These are phyloP conservation scores for Fusarium proliferatum DNA, from an alignment of 2,329 filamentous ascomycete genomes.

Conservation along the genomic window DNA sequence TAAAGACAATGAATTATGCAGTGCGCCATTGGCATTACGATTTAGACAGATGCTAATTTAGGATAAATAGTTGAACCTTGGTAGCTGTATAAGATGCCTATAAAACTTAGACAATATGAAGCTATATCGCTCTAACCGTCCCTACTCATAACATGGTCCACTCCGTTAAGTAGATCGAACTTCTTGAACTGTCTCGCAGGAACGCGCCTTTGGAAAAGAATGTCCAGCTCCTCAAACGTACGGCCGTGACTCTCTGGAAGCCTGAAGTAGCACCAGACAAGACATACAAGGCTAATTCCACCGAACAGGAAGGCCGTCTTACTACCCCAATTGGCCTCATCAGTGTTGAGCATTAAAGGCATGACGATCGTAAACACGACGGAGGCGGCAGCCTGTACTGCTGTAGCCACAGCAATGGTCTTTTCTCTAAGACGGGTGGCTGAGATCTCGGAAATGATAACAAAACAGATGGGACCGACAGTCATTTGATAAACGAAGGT, in stretches of 20 bases:
- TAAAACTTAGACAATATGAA: rapidly evolving
- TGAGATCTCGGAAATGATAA: slow-evolving; percentile 55
- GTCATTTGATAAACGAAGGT: slow-evolving; percentile 55
- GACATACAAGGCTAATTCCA: slow-evolving; percentile 39
- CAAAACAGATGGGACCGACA: slow-evolving; percentile 56
- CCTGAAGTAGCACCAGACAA: slow-evolving; percentile 49
- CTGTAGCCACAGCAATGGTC: slow-evolving; percentile 54
- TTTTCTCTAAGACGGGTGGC: slow-evolving; percentile 55
- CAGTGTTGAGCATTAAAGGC: slow-evolving; percentile 49
- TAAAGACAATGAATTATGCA: background rate
- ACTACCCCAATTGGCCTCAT: slow-evolving; percentile 49
- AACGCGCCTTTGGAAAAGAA: slow-evolving; percentile 48
- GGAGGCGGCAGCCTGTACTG: slow-evolving; percentile 41
- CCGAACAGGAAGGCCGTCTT: slow-evolving; percentile 50
- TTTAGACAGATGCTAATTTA: too few relatives aligned
- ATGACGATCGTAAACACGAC: slow-evolving; percentile 47
- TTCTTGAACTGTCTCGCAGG: slow-evolving; percentile 50
- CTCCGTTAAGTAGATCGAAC: background rate
- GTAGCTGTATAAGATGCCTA: too few relatives aligned
- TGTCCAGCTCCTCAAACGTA: slow-evolving; percentile 49
- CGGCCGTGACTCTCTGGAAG: slow-evolving; percentile 49
- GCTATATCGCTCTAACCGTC: rapidly evolving
- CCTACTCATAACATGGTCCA: background rate
- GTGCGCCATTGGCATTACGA: too few relatives aligned
- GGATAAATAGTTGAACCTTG: background rate